Percentiles rank a stretch among this genome's conserved stretches.
These are phyloP conservation scores for Francoa sonchifolia DNA, from an alignment of 441 rosid species.

Conservation along the genomic window DNA sequence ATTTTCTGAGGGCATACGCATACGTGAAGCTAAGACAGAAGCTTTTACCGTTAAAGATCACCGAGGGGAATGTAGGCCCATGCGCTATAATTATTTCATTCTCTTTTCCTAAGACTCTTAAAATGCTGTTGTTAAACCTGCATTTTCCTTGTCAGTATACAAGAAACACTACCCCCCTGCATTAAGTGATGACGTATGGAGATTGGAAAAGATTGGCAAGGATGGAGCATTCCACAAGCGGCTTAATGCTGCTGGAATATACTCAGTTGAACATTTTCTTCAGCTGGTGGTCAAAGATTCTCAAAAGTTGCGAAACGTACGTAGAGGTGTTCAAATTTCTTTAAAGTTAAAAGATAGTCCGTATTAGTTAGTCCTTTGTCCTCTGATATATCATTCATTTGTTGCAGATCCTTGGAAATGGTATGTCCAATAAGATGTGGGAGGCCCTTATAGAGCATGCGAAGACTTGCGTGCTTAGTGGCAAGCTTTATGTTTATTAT, in stretches of 20 bases:
- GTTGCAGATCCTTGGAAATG: slow-evolving; percentile 84
- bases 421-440: slow-evolving; percentile 99
- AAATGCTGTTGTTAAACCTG: slow-evolving; percentile 2
- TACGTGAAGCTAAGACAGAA: slow-evolving; percentile 96
- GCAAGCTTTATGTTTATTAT: slow-evolving; percentile 75
- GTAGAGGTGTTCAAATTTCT: no score
- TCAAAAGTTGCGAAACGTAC: slow-evolving; percentile 61
- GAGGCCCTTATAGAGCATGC: slow-evolving; percentile 91
- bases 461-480: slow-evolving; percentile 73
- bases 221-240: slow-evolving; percentile 97
- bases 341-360: no score
- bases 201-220: slow-evolving; percentile 97
- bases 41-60: slow-evolving; percentile 96
- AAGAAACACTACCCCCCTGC: slow-evolving; percentile 98
- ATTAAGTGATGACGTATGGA: slow-evolving; percentile 84
- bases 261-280: slow-evolving; percentile 70
- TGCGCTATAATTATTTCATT: slow-evolving; percentile 3
- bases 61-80: slow-evolving; percentile 77
- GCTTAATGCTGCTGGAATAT: slow-evolving; percentile 35
- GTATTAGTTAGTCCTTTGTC: no score
- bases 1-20: slow-evolving; percentile 57
- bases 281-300: slow-evolving; percentile 62
- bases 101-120: neutral
- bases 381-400: neutral
- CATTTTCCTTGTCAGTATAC: slow-evolving; percentile 48